Conservation (phyloP, 495 filamentous ascomycete species). For the Chaetomium fimeti region DNA sequence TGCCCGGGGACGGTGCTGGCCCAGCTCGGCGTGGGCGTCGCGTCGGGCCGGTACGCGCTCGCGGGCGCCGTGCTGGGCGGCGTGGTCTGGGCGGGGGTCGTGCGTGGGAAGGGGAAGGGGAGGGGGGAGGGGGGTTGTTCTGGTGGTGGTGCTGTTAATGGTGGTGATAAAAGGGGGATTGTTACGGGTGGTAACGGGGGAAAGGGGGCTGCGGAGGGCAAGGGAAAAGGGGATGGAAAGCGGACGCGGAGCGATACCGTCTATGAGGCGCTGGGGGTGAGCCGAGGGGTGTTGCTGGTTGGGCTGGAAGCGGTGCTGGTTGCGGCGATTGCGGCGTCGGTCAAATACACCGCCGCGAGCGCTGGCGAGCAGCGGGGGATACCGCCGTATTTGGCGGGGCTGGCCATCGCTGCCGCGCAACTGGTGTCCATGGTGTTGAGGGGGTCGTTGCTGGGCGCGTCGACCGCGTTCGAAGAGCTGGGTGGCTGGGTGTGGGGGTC, state of each 20-base stretch:
- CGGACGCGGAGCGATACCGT: background rate
- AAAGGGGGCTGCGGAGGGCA: background rate
- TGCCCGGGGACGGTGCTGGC: conserved; percentile 58
- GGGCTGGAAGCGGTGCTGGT: conserved; percentile 37
- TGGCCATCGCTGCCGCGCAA: conserved; percentile 52
- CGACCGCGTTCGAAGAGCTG: conserved; percentile 52
- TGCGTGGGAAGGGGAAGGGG: conserved; percentile 18
- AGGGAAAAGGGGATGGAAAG: background rate
- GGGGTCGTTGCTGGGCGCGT: conserved; percentile 50
- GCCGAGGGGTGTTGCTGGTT: conserved; percentile 25
- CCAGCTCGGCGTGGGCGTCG: conserved; percentile 51
- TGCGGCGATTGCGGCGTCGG: conserved; percentile 31
- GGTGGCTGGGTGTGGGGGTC: conserved; percentile 48
- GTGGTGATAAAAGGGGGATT: conserved; percentile 10
- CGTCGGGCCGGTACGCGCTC: conserved; percentile 44
- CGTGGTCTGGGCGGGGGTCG: conserved; percentile 39
- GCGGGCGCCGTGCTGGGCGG: conserved; percentile 47
- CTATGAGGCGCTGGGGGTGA: conserved; percentile 32
- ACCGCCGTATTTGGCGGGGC: conserved; percentile 44
- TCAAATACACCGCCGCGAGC: conserved; percentile 26
- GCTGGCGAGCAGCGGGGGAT: conserved; percentile 37
- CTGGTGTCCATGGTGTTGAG: conserved; percentile 44
- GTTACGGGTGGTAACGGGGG: too few species aligned
- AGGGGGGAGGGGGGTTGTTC: background rate
- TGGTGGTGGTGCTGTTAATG: background rate